phyloP scores from a whole-genome alignment of 257 asterid genomes.

The Craterostigma plantagineum region DNA sequence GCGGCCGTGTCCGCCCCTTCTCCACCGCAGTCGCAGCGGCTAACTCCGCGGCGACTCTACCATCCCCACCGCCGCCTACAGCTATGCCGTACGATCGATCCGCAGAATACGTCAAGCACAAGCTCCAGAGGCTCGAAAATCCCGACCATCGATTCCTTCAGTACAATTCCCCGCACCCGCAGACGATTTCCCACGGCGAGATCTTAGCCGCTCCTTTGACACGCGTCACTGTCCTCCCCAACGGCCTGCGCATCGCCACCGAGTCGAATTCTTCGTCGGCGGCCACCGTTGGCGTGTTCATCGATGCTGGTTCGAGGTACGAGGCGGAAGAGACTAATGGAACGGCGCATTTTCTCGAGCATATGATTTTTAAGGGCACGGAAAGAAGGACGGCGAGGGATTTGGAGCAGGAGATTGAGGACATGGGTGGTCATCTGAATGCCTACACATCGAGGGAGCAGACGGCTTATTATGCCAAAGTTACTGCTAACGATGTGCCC shows the following conservation, averaged over 20 bases:
- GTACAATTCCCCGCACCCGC: constrained; percentile 57
- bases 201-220: constrained; percentile 64
- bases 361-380: constrained; percentile 92
- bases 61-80: constrained; percentile 58
- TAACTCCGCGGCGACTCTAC: constrained; percentile 13
- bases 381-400: constrained; percentile 43
- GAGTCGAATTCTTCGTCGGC: constrained; percentile 53
- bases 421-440: constrained; percentile 93
- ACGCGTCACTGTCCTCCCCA: constrained; percentile 68
- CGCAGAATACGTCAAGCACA: constrained; percentile 50
- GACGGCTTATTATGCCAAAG: constrained; percentile 81
- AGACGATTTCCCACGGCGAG: constrained; percentile 33
- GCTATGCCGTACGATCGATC: constrained; percentile 76
- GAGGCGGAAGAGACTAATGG: constrained; percentile 72
- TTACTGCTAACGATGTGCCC: constrained; percentile 43
- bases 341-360: constrained; percentile 89
- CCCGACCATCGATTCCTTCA: constrained; percentile 60
- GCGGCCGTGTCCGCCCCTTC: constrained; percentile 11
- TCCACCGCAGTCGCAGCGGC: constrained; percentile 35
- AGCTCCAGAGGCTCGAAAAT: constrained; percentile 37
- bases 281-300: constrained; percentile 84
- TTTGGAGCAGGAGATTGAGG: constrained; percentile 94
- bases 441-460: constrained; percentile 93
- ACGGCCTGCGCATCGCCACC: constrained; percentile 83
- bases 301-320: constrained; percentile 87